Evolutionary conservation across 1,284 basidiomycete species (phyloP).

Genomic region (Veloboletus limbatus): DNA sequence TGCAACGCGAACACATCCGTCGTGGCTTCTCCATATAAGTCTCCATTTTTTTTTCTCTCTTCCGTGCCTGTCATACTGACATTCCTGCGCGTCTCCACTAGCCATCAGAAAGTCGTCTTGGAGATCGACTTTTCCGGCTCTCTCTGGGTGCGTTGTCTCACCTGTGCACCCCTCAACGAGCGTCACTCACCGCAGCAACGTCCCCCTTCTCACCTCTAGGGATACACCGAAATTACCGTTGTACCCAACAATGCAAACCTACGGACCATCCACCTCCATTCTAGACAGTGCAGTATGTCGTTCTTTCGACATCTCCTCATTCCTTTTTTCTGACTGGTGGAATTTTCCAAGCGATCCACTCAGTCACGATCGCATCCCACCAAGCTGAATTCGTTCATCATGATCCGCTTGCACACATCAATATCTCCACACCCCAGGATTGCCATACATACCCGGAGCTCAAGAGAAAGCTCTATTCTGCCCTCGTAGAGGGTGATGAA

Average conservation of each 20-base stretch:
- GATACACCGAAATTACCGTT: conserved; percentile 89
- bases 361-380: conserved; percentile 67
- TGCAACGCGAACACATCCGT: conserved; percentile 72
- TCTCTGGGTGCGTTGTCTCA: conserved; percentile 57
- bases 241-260: conserved; percentile 75
- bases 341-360: conserved; percentile 62
- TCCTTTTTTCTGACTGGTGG: conserved; percentile 15
- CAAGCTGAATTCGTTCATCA: conserved; percentile 72
- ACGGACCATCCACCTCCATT: conserved; percentile 80
- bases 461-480: conserved; percentile 89
- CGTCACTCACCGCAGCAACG: conserved; percentile 21
- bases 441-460: conserved; percentile 91
- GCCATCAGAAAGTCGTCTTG: conserved; percentile 89
- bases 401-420: conserved; percentile 73
- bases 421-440: conserved; percentile 72
- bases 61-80: conserved; percentile 42
- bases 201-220: conserved; percentile 43
- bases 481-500: conserved; percentile 86
- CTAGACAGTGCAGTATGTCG: conserved; percentile 75
- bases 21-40: conserved; percentile 84
- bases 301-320: background rate
- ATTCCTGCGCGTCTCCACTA: conserved; percentile 60
- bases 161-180: conserved; percentile 6
- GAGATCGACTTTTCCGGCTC: conserved; percentile 84
- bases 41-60: conserved; percentile 29